These are phyloP conservation scores for Tuber microsphaerosporum DNA, from an alignment of 495 filamentous ascomycete genomes.

Conservation along the genomic window DNA sequence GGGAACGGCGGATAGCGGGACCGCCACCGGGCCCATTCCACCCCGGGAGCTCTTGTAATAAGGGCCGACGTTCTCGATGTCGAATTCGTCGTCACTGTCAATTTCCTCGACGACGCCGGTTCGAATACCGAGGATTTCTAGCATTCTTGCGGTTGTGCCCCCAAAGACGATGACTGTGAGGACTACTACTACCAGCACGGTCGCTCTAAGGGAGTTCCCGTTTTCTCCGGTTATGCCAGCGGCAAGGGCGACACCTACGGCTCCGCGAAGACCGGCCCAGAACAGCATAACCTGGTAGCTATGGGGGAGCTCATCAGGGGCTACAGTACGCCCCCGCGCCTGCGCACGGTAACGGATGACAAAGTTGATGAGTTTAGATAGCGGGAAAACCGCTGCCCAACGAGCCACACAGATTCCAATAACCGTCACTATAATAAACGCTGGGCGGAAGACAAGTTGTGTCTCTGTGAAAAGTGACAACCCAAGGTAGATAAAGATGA, in stretches of 20 bases:
- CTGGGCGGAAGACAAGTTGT: constrained; percentile 79
- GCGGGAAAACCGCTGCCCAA: constrained; percentile 88
- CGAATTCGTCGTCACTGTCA: constrained; percentile 96
- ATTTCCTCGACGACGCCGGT: constrained; percentile 95
- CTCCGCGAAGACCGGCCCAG: constrained; percentile 93
- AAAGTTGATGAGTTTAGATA: constrained; percentile 86
- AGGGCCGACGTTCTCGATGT: constrained; percentile 67
- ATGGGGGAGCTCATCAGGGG: constrained; percentile 75
- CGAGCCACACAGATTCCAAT: constrained; percentile 84
- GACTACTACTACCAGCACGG: constrained; percentile 92
- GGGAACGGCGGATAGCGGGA: constrained; percentile 56
- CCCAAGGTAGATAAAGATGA: constrained; percentile 98
- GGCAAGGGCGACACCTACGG: constrained; percentile 93
- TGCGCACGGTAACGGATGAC: constrained; percentile 84
- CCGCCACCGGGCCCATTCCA: constrained; percentile 63
- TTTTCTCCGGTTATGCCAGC: constrained; percentile 75
- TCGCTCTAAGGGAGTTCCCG: constrained; percentile 71
- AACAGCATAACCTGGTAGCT: constrained; percentile 96
- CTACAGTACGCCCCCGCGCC: constrained; percentile 66
- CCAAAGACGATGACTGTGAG: constrained; percentile 98
- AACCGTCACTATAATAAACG: constrained; percentile 90
- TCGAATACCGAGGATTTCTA: constrained; percentile 88
- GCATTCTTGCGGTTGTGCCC: constrained; percentile 95
- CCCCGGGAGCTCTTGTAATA: constrained; percentile 68
- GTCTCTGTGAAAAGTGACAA: constrained; percentile 87